Evolutionary conservation across 495 filamentous ascomycete genomes (phyloP).

Genomic region (Lepidopterella palustris): DNA sequence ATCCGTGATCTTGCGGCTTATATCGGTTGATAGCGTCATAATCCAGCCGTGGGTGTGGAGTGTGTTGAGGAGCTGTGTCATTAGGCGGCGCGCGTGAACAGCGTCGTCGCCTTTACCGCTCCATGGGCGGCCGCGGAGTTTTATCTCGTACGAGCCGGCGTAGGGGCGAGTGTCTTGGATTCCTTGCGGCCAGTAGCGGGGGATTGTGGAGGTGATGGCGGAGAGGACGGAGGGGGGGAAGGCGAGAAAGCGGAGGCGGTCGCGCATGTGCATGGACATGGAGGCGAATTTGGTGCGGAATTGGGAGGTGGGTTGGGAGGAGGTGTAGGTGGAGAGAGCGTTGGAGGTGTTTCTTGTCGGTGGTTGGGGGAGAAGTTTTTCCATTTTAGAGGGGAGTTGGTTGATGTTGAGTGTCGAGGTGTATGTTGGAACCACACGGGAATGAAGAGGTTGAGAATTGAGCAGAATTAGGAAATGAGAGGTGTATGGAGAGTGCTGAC

Average conservation of each 20-base stretch:
- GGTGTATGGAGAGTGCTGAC: no score
- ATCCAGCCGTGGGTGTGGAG: constrained; percentile 23
- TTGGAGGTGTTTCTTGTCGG: no score
- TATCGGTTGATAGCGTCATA: constrained; percentile 16
- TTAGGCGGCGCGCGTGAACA: constrained; percentile 12
- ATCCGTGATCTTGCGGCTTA: constrained; percentile 9
- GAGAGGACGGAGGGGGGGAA: constrained; percentile 9
- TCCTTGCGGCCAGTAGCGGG: constrained; percentile 3
- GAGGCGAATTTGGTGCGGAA: no score
- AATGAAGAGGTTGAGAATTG: no score
- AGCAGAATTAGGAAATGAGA: no score
- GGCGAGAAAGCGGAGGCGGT: constrained; percentile 12
- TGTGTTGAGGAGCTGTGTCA: constrained; percentile 6
- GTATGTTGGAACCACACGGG: no score
- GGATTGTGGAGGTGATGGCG: background rate
- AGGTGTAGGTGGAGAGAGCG: no score
- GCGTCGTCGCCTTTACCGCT: background rate
- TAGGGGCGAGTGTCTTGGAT: background rate
- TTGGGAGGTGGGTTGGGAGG: no score
- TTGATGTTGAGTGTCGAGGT: no score
- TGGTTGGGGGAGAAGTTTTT: no score
- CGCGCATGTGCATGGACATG: constrained; percentile 13
- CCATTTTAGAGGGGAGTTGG: no score
- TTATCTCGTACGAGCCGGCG: background rate
- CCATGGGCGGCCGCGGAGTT: constrained; percentile 10